phyloP scores from a whole-genome alignment of 345 rosid genomes.

The Toxicodendron radicans region DNA sequence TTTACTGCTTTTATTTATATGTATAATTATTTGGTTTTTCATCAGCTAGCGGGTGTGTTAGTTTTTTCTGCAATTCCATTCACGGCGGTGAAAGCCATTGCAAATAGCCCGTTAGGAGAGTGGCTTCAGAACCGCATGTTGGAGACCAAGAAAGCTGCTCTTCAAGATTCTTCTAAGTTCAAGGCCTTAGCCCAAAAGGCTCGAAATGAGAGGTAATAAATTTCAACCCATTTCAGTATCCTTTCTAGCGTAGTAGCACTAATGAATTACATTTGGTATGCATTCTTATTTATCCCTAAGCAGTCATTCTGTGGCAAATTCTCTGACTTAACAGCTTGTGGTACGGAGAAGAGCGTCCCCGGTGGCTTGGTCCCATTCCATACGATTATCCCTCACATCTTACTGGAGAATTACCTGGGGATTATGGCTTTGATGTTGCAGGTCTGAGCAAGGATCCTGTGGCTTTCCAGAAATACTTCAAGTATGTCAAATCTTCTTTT shows the following conservation, averaged over 20 bases:
- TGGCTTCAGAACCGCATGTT: constrained; percentile 61
- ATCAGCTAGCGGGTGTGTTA: constrained; percentile 85
- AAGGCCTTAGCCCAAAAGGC: constrained; percentile 62
- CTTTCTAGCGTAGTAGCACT: too few relatives aligned
- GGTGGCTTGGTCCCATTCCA: constrained; percentile 94
- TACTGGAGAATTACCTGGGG: constrained; percentile 83
- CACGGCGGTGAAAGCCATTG: constrained; percentile 90
- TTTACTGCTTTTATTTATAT: too few relatives aligned
- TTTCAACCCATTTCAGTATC: background rate
- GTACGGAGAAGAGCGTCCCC: constrained; percentile 90
- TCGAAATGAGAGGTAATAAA: constrained; percentile 63
- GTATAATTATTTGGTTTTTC: background rate
- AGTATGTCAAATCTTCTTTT: constrained; percentile 40
- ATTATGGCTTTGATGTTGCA: constrained; percentile 91
- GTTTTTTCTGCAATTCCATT: constrained; percentile 90
- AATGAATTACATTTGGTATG: too few relatives aligned
- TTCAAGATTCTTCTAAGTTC: constrained; percentile 54
- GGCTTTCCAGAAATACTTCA: constrained; percentile 64
- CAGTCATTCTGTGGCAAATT: constrained; percentile 18
- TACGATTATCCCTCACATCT: constrained; percentile 75
- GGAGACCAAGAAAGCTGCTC: constrained; percentile 68
- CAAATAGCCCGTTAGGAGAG: constrained; percentile 83
- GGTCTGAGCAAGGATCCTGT: constrained; percentile 70
- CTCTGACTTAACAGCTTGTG: constrained; percentile 55
- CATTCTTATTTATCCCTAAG: background rate